Conservation (phyloP, 2,329 filamentous ascomycete genomes). For the Chlorencoelia australis region DNA sequence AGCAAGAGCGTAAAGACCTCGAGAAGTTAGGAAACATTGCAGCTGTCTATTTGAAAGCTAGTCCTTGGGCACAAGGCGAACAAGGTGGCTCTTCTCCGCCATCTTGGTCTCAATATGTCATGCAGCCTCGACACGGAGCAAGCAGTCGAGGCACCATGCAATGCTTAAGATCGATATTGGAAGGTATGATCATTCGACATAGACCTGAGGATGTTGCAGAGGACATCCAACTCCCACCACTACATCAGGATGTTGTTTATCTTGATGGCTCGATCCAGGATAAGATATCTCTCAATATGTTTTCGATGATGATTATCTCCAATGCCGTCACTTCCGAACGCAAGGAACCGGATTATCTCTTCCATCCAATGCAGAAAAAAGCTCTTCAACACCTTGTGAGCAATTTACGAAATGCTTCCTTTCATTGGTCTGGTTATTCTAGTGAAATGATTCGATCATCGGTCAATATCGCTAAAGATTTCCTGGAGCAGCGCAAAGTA, state of each 20-base stretch:
- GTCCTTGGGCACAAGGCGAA: constrained; percentile 63
- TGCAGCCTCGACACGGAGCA: constrained; percentile 42
- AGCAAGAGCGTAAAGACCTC: constrained; percentile 52
- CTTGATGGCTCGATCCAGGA: constrained; percentile 80
- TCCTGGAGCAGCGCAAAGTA: constrained; percentile 53
- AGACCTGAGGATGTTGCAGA: constrained; percentile 57
- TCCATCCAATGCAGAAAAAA: constrained; percentile 64
- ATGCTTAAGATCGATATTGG: constrained; percentile 59
- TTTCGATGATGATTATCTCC: constrained; percentile 72
- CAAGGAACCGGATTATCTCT: constrained; percentile 78
- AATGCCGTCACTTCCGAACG: constrained; percentile 86
- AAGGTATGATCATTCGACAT: constrained; percentile 75
- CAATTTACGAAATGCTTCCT: constrained; percentile 75
- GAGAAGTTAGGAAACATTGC: constrained; percentile 57
- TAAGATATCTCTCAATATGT: constrained; percentile 72
- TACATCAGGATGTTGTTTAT: constrained; percentile 61
- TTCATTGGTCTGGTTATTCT: constrained; percentile 71
- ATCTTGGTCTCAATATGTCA: constrained; percentile 65
- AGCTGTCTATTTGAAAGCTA: constrained; percentile 61
- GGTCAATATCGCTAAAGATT: constrained; percentile 55
- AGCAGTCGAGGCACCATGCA: constrained; percentile 46
- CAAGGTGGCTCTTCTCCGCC: constrained; percentile 44
- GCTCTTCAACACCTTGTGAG: constrained; percentile 58
- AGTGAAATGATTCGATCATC: constrained; percentile 51
- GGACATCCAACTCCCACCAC: constrained; percentile 55